These are phyloP conservation scores for Leucocoprinus leucothites DNA, from an alignment of 768 basidiomycete species.

Conservation along the genomic window DNA sequence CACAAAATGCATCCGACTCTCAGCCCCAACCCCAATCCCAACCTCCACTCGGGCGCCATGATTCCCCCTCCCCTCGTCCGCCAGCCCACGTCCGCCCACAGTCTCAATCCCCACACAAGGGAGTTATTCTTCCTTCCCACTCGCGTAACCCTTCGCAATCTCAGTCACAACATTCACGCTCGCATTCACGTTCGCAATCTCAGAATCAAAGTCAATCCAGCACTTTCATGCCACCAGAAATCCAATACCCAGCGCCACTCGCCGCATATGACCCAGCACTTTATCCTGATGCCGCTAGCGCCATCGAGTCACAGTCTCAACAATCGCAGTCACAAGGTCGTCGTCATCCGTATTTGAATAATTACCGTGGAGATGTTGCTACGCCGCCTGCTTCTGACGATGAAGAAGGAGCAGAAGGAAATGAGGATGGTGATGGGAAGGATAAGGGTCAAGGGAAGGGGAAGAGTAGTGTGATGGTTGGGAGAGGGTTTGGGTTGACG, in stretches of 20 bases:
- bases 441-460: background rate
- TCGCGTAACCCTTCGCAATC: background rate
- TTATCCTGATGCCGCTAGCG: constrained; percentile 33
- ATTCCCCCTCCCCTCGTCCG: no score
- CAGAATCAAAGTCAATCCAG: background rate
- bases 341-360: background rate
- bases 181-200: background rate
- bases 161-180: background rate
- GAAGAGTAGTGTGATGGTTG: background rate
- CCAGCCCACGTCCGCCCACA: no score
- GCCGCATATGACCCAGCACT: constrained; percentile 31
- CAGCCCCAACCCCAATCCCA: no score
- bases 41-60: no score
- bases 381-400: background rate
- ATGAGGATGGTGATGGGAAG: no score
- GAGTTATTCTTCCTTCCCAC: background rate
- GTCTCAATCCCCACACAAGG: background rate
- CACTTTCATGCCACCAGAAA: constrained; percentile 18
- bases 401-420: no score
- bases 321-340: constrained; percentile 5
- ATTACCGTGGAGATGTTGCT: constrained; percentile 8
- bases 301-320: constrained; percentile 23
- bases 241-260: constrained; percentile 35
- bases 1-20: background rate
- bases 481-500: background rate